Evolutionary conservation across 2,329 filamentous ascomycete species (phyloP).

Genomic region (Xylaria sp.): DNA sequence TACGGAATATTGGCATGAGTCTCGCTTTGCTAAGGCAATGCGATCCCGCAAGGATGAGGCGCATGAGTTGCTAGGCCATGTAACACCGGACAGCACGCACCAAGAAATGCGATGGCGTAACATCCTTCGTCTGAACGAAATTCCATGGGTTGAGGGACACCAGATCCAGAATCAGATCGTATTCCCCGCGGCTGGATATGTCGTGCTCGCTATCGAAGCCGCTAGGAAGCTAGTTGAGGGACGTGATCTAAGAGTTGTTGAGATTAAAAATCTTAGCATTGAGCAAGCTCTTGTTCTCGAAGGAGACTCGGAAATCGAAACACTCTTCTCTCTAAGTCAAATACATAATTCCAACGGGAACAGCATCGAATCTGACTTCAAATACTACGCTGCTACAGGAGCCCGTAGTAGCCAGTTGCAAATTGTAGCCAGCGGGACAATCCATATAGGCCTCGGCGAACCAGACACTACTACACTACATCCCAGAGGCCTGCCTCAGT

Average conservation of each 20-base stretch:
- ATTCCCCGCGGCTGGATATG: neutral
- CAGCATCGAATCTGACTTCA: too few relatives aligned
- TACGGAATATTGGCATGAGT: constrained; percentile 23
- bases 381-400: too few relatives aligned
- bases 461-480: neutral
- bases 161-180: neutral
- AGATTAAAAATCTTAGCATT: neutral
- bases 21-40: neutral
- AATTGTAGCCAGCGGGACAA: too few relatives aligned
- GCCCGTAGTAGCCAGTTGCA: too few relatives aligned
- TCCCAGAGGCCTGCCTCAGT: neutral
- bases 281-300: neutral
- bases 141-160: constrained; percentile 9
- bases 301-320: neutral
- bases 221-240: neutral
- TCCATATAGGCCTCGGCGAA: too few relatives aligned
- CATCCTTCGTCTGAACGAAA: neutral
- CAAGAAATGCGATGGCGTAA: neutral
- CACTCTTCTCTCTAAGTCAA: neutral
- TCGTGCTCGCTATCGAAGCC: neutral
- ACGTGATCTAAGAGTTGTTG: neutral
- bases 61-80: neutral
- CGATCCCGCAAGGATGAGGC: neutral
- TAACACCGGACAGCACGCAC: neutral
- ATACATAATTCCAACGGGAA: too few relatives aligned